These are phyloP conservation scores for Aureobasidium sp. DNA, from an alignment of 2,329 filamentous ascomycete genomes.

Conservation along the genomic window DNA sequence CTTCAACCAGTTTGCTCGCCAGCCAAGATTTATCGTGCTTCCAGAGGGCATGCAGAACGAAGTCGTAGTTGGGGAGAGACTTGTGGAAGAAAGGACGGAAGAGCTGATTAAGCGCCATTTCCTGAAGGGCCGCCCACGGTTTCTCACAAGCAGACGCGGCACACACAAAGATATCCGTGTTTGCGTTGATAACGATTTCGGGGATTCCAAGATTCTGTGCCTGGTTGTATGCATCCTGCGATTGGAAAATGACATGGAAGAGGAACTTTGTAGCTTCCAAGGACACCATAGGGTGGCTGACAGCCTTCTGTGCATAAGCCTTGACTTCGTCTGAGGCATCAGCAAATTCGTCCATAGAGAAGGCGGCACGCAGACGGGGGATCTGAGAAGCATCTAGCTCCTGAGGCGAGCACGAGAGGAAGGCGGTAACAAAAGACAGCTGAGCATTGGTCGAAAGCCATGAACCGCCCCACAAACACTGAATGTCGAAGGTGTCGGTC, in stretches of 20 bases:
- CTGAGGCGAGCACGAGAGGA: slow-evolving; percentile 65
- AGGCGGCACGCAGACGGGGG: slow-evolving; percentile 71
- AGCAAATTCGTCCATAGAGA: slow-evolving; percentile 59
- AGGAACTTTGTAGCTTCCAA: slow-evolving; percentile 69
- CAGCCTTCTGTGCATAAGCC: slow-evolving; percentile 57
- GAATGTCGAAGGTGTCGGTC: slow-evolving; percentile 66
- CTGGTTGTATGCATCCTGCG: slow-evolving; percentile 50
- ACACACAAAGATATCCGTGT: slow-evolving; percentile 71
- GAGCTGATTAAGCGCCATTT: slow-evolving; percentile 67
- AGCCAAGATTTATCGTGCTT: slow-evolving; percentile 86
- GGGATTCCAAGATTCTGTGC: slow-evolving; percentile 53
- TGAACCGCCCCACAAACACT: slow-evolving; percentile 70
- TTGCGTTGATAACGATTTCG: slow-evolving; percentile 58
- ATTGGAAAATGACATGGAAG: slow-evolving; percentile 55
- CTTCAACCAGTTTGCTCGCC: slow-evolving; percentile 67
- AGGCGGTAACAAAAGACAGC: slow-evolving; percentile 86
- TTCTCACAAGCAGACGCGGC: slow-evolving; percentile 71
- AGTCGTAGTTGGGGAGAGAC: slow-evolving; percentile 69
- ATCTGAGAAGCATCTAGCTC: slow-evolving; percentile 80
- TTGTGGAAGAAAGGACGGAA: slow-evolving; percentile 81
- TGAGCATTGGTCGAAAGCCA: slow-evolving; percentile 87
- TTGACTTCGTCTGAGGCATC: slow-evolving; percentile 54
- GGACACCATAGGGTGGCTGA: slow-evolving; percentile 82
- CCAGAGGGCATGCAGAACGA: slow-evolving; percentile 88
- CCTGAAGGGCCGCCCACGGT: slow-evolving; percentile 67